Conservation (phyloP, 768 basidiomycete genomes). For the Suillus hirtellus region DNA sequence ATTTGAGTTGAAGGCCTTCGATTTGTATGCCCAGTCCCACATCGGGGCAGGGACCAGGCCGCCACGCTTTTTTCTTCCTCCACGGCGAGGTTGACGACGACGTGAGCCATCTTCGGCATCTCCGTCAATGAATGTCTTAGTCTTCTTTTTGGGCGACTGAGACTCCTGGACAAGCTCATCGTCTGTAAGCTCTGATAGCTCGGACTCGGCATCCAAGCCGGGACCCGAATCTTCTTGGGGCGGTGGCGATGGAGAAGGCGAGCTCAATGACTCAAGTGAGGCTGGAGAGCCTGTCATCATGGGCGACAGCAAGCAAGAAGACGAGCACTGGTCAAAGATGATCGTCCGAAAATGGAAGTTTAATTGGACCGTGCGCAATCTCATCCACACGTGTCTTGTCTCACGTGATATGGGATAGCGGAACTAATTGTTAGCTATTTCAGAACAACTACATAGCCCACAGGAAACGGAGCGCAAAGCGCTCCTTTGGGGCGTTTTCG, state of each 20-base stretch:
- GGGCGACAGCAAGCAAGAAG: slow-evolving; percentile 17
- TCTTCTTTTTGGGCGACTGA: slow-evolving; percentile 21
- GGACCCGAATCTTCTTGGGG: slow-evolving; percentile 35
- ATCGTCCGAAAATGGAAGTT: slow-evolving; percentile 7
- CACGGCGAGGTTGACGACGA: slow-evolving; percentile 23
- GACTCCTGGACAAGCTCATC: slow-evolving; percentile 64
- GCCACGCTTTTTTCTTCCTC: slow-evolving; percentile 52
- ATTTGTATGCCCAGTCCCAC: slow-evolving; percentile 83
- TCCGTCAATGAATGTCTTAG: slow-evolving; percentile 2
- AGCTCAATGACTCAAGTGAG: slow-evolving; percentile 70
- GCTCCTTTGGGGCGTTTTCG: too few species aligned
- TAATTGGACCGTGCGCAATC: slow-evolving; percentile 12
- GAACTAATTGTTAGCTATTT: neutral
- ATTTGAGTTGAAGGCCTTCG: slow-evolving; percentile 31
- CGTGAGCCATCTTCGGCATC: slow-evolving; percentile 10
- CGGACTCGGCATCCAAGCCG: slow-evolving; percentile 65
- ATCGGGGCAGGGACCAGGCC: slow-evolving; percentile 77
- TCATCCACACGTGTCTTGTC: slow-evolving; percentile 5
- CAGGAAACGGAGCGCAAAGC: too few species aligned
- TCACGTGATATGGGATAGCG: neutral
- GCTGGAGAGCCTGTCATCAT: slow-evolving; percentile 59
- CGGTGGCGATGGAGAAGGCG: slow-evolving; percentile 43
- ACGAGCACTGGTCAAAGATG: slow-evolving; percentile 9
- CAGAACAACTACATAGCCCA: neutral
- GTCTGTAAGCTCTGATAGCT: slow-evolving; percentile 82